Evolutionary conservation across 1,139 yeast genomes (phyloP).

Genomic region (Geotrichum restrictum): DNA sequence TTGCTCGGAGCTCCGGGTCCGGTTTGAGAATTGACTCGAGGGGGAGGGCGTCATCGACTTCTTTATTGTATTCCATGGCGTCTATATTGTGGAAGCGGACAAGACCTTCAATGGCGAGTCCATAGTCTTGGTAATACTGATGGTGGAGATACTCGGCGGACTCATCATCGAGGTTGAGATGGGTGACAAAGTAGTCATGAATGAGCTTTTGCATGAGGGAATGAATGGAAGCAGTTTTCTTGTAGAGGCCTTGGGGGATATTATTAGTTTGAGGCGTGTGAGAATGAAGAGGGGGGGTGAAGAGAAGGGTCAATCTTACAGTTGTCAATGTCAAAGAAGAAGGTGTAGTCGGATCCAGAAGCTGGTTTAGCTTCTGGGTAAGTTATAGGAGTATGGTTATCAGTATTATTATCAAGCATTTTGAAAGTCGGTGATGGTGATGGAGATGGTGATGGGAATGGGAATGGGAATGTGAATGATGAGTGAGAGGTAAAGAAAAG

Average conservation of each 20-base stretch:
- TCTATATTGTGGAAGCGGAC: constrained; percentile 78
- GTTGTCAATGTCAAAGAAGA: constrained; percentile 90
- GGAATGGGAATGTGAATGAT: no score
- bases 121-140: constrained; percentile 78
- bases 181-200: constrained; percentile 69
- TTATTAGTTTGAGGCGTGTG: no score
- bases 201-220: constrained; percentile 85
- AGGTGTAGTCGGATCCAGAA: constrained; percentile 42
- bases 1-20: constrained; percentile 38
- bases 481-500: no score
- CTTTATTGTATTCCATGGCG: constrained; percentile 79
- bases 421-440: not conserved
- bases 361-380: constrained; percentile 17
- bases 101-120: constrained; percentile 88
- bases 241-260: constrained; percentile 51
- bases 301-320: constrained; percentile 39
- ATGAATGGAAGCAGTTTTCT: constrained; percentile 68
- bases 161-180: constrained; percentile 58
- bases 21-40: constrained; percentile 69
- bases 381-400: not conserved
- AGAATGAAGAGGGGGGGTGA: no score
- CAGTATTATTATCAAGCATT: not conserved
- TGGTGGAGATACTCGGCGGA: constrained; percentile 73
- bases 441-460: no score
- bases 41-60: constrained; percentile 91